These are phyloP conservation scores for Alternaria ventricosa DNA, from an alignment of 2,329 filamentous ascomycete species.

Conservation along the genomic window DNA sequence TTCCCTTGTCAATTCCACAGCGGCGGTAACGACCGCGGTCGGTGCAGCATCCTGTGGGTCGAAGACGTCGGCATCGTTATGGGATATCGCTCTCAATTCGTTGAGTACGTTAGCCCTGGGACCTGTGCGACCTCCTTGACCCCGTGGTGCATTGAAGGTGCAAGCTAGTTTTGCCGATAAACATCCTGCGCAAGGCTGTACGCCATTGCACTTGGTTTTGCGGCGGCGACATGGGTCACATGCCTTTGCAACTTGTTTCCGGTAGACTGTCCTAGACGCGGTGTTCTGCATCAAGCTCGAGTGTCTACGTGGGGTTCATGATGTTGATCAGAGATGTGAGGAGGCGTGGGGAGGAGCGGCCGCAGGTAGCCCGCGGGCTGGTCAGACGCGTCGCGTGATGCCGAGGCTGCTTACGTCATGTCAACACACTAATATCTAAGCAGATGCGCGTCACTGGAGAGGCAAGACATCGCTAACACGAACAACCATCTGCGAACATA, in stretches of 20 bases:
- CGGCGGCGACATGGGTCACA: slow-evolving; percentile 77
- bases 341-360: neutral
- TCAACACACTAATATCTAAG: neutral
- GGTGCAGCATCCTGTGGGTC: neutral
- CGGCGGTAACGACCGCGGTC: neutral
- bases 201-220: slow-evolving; percentile 76
- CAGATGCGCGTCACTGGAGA: neutral
- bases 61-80: neutral
- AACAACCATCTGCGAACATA: neutral
- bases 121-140: slow-evolving; percentile 14
- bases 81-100: slow-evolving; percentile 71
- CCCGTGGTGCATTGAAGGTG: slow-evolving; percentile 42
- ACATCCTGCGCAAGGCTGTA: slow-evolving; percentile 75
- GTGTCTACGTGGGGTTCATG: neutral
- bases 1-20: slow-evolving; percentile 46
- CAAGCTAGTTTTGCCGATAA: slow-evolving; percentile 56
- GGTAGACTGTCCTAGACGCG: neutral
- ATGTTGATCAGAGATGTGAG: neutral
- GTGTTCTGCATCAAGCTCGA: slow-evolving; percentile 7
- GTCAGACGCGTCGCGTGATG: neutral
- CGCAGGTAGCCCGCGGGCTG: neutral
- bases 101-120: slow-evolving; percentile 74
- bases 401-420: neutral
- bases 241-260: slow-evolving; percentile 53
- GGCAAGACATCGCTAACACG: neutral